Percentiles rank a stretch among this genome's conserved stretches.
Evolutionary conservation across 331 rosid genomes (phyloP).

Genomic region (Cucumis variabilis): DNA sequence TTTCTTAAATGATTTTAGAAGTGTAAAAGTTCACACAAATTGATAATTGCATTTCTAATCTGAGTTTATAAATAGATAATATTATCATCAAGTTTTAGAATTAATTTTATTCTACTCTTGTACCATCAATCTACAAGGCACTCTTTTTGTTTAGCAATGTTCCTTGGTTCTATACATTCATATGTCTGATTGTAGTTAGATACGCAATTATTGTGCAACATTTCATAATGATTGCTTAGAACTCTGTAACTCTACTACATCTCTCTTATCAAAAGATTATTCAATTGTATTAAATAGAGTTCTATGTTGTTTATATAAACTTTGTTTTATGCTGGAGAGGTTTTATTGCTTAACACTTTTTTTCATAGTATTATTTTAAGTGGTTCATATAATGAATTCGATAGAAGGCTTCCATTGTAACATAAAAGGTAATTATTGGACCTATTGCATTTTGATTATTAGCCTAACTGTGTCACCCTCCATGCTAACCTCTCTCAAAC

Average conservation of each 20-base stretch:
- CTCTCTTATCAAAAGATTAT: not conserved
- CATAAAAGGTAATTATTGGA: slow-evolving; percentile 53
- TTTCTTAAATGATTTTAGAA: no score
- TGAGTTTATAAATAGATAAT: no score
- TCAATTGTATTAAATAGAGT: not conserved
- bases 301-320: not conserved
- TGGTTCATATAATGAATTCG: slow-evolving; percentile 50
- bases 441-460: not conserved
- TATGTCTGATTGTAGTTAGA: not conserved
- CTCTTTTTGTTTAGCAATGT: no score
- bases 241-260: not conserved
- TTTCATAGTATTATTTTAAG: slow-evolving; percentile 49
- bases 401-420: slow-evolving; percentile 57
- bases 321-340: slow-evolving; percentile 1
- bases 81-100: no score
- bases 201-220: not conserved
- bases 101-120: no score
- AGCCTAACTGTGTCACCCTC: no score
- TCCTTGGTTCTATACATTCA: no score
- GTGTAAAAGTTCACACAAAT: no score
- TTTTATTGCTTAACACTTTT: slow-evolving; percentile 27
- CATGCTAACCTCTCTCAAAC: no score
- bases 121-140: no score
- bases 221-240: no score
- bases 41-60: no score